These are phyloP conservation scores for Rhytidiadelphus loreus DNA, from an alignment of 225 moss, liverwort and hornwort species.

Conservation along the genomic window DNA sequence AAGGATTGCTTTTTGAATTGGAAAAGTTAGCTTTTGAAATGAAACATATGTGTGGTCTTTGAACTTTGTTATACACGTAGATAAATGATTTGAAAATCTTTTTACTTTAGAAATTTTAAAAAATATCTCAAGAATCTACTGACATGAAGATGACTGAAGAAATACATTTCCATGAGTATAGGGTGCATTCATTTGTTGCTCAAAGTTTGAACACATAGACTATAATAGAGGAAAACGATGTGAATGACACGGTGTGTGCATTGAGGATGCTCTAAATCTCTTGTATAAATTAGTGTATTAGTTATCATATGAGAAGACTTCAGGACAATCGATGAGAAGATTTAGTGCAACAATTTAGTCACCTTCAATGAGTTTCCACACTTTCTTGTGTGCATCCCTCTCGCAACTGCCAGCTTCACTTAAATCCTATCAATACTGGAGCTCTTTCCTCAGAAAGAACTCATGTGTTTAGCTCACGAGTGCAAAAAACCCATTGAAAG, in stretches of 20 bases:
- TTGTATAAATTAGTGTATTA: rapidly evolving
- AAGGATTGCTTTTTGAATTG: neutral
- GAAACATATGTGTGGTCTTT: neutral
- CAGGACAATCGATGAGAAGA: neutral
- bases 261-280: neutral
- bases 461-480: too few species aligned
- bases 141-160: neutral
- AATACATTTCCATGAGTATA: neutral
- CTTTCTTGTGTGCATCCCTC: neutral
- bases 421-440: neutral
- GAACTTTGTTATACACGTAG: neutral
- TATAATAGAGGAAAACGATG: neutral
- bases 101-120: neutral
- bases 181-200: neutral
- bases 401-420: neutral
- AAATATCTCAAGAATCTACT: neutral
- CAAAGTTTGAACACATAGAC: neutral
- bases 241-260: neutral
- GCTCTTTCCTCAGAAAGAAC: neutral
- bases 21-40: neutral
- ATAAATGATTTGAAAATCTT: neutral
- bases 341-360: neutral
- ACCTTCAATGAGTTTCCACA: neutral
- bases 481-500: neutral
- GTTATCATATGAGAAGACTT: neutral